Conservation (phyloP, 1,139 yeast genomes). For the Taphrina communis region DNA sequence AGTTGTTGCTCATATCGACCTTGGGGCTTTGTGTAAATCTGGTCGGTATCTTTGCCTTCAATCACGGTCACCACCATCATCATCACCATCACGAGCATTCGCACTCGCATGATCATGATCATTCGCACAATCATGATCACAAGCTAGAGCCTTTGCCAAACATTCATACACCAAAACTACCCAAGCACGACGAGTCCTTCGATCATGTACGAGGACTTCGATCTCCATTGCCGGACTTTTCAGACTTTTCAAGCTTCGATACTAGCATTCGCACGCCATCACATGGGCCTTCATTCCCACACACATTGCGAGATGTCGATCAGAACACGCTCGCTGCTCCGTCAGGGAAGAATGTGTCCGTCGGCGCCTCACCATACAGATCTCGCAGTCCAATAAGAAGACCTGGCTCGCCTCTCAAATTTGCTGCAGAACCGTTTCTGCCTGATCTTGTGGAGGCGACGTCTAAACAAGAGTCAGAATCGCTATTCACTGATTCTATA, state of each 20-base stretch:
- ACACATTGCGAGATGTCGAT: background rate
- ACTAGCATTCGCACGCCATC: background rate
- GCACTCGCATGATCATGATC: constrained; percentile 51
- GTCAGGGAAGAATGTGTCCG: background rate
- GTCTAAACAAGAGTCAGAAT: background rate
- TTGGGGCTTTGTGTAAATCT: constrained; percentile 86
- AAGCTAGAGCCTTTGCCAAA: constrained; percentile 12
- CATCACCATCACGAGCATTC: constrained; percentile 43
- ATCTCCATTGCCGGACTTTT: constrained; percentile 21
- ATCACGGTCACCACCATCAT: constrained; percentile 70
- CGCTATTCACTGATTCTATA: background rate
- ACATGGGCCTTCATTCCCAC: background rate
- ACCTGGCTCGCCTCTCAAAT: constrained; percentile 31
- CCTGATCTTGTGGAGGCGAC: constrained; percentile 16
- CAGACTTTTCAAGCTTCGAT: constrained; percentile 17
- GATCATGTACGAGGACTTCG: constrained; percentile 24
- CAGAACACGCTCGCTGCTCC: constrained; percentile 4
- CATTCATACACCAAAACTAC: constrained; percentile 13
- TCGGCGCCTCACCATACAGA: constrained; percentile 14
- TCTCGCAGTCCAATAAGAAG: constrained; percentile 32
- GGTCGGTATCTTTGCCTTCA: constrained; percentile 92
- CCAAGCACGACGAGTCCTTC: constrained; percentile 3
- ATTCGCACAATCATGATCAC: constrained; percentile 48
- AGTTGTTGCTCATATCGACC: constrained; percentile 79
- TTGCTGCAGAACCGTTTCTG: background rate